Base-by-base conservation (phyloP, 768 basidiomycete genomes). In the Suillus lakei region DNA sequence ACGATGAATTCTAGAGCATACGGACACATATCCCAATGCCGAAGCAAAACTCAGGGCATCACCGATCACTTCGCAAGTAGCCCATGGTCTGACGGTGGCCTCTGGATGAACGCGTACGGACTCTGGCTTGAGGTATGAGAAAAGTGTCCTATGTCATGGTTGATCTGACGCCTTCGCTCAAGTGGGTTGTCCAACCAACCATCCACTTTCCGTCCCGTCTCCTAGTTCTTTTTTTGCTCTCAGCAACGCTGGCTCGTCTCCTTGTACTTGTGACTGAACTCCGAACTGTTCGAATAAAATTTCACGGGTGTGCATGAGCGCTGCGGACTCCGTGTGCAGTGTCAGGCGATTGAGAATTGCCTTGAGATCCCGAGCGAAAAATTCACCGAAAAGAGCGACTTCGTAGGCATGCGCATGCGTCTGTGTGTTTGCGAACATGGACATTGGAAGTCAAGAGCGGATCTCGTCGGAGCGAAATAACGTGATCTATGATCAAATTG, bases 51-150 rank as follows among this genome's bases (percentile, higher is more conserved):
- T 88, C 38, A 92, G 77, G 13, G 91, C 91, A 74, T 95, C 91
- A 1, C 93, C 93, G 30, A 86, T 82, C 26, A 95, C 89, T 71
- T 92, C 86, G 66, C 88, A 90, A 38, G 86, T 90, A 16, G 91
- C 89, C 89, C 93, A 94, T 12, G 93, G 91, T 58, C 93, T 84
- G 55, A 95, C 93, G 4, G 93, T 95, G 1, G 92, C 92, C 73
- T 94, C 92, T 12, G 93, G 92, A 69, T 94, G 90, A 18, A 90
- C 88, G 53, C 92, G 86, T 13, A 87, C 88, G n/a, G 90, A 89
- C 74, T 95, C 93, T 60, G 93, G 92, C 73, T 92, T 93, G 63
- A 93, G 80, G 73, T 91, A 92, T 28, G 92, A 91, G 74, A 89
- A 92, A 18, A 95, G 76, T 10, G 88, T 81, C 92, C 91, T 93